Evolutionary conservation across 2,329 filamentous ascomycete genomes (phyloP).

Genomic region (Pseudodiploospora longispora): DNA sequence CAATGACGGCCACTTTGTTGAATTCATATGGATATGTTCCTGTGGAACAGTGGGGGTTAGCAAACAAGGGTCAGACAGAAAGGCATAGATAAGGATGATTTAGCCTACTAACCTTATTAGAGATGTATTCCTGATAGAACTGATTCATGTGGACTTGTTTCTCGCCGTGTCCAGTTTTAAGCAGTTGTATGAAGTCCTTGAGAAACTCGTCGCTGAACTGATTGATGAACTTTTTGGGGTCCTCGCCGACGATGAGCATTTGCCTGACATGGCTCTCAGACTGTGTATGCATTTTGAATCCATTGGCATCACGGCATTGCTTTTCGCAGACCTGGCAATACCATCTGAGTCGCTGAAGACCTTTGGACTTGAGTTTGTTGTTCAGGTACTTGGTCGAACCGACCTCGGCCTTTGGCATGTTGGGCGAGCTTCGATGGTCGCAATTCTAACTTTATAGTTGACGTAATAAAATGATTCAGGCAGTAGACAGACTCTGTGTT

Average conservation of each 20-base stretch:
- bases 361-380: slow-evolving; percentile 84
- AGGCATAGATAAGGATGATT: neutral
- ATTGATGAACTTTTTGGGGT: slow-evolving; percentile 75
- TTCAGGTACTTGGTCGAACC: slow-evolving; percentile 84
- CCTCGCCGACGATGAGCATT: slow-evolving; percentile 78
- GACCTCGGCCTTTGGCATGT: slow-evolving; percentile 86
- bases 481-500: too few species aligned
- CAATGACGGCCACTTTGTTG: slow-evolving; percentile 79
- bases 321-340: slow-evolving; percentile 77
- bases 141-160: slow-evolving; percentile 84
- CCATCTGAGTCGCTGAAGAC: slow-evolving; percentile 75
- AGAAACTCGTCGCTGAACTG: slow-evolving; percentile 77
- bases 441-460: too few species aligned
- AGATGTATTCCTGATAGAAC: slow-evolving; percentile 93
- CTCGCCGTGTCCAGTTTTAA: slow-evolving; percentile 81
- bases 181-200: slow-evolving; percentile 66
- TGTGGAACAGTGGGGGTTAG: neutral
- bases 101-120: slow-evolving; percentile 46
- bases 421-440: slow-evolving; percentile 24
- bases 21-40: slow-evolving; percentile 88
- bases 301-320: slow-evolving; percentile 69
- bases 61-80: neutral
- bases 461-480: too few species aligned
- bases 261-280: slow-evolving; percentile 83
- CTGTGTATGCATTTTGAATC: slow-evolving; percentile 81